phyloP scores from a whole-genome alignment of 2,329 filamentous ascomycete genomes.

The Aspergillus ibericus region DNA sequence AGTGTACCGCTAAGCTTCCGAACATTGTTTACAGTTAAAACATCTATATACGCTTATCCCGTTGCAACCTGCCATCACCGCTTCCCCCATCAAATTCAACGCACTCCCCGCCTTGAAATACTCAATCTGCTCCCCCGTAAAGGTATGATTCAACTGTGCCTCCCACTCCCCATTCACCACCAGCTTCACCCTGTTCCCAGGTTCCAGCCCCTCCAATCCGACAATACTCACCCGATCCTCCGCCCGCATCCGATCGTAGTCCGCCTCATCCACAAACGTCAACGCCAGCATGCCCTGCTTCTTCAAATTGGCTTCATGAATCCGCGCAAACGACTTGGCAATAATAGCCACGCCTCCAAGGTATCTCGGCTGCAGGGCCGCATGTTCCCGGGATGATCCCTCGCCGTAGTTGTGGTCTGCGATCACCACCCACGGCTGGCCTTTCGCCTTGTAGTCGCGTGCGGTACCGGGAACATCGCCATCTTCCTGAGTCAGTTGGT shows the following conservation, averaged over 20 bases:
- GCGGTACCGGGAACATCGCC: background rate
- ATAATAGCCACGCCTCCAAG: background rate
- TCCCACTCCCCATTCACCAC: background rate
- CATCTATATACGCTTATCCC: too few relatives aligned
- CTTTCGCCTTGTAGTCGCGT: background rate
- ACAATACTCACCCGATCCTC: background rate
- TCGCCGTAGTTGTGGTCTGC: background rate
- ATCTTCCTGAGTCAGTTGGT: background rate
- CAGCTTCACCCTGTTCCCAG: background rate
- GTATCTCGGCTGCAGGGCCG: background rate
- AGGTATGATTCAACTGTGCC: background rate
- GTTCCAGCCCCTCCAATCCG: background rate
- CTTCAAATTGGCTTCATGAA: background rate
- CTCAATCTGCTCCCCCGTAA: background rate
- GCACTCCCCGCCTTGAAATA: background rate
- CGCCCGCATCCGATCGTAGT: background rate
- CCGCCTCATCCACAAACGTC: background rate
- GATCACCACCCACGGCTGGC: background rate
- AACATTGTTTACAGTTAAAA: too few relatives aligned
- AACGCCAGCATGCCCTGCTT: background rate
- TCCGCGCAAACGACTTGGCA: background rate
- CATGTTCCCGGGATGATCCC: background rate
- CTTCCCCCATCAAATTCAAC: slow-evolving; percentile 1
- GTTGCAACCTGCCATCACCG: too few relatives aligned
- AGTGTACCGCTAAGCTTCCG: too few relatives aligned